Conservation (phyloP, 2,329 filamentous ascomycete species). For the Colletotrichum sp. region DNA sequence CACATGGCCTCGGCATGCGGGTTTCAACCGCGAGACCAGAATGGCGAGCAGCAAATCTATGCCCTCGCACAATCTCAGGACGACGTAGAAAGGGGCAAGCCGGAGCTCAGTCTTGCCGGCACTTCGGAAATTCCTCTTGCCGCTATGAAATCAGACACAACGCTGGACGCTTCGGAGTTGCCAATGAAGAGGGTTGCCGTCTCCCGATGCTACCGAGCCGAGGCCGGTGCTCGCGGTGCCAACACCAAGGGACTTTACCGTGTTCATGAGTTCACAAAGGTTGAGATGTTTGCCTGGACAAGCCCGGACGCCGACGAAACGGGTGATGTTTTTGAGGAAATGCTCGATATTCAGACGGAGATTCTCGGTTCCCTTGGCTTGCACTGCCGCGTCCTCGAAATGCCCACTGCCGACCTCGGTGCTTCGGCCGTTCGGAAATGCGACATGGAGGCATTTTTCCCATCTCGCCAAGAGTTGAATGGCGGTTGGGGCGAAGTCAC, state of each 20-base stretch:
- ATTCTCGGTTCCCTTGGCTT: conserved; percentile 80
- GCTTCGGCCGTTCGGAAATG: conserved; percentile 86
- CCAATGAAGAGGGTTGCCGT: conserved; percentile 83
- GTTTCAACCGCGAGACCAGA: conserved; percentile 89
- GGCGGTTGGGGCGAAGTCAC: conserved; percentile 93
- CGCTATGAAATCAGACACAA: conserved; percentile 81
- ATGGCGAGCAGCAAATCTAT: conserved; percentile 94
- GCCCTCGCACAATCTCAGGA: conserved; percentile 69
- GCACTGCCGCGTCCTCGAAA: conserved; percentile 88
- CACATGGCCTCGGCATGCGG: conserved; percentile 92
- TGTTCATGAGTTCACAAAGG: conserved; percentile 98
- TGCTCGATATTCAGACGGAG: conserved; percentile 85
- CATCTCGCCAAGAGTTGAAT: conserved; percentile 69
- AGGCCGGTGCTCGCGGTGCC: conserved; percentile 87
- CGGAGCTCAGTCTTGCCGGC: conserved; percentile 78
- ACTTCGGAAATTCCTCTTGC: conserved; percentile 96
- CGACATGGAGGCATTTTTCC: conserved; percentile 95
- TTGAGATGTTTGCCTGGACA: conserved; percentile 97
- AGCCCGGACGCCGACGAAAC: conserved; percentile 56
- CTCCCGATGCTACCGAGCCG: conserved; percentile 93
- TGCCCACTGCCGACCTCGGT: conserved; percentile 88
- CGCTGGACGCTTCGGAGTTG: conserved; percentile 67
- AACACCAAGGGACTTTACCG: conserved; percentile 95
- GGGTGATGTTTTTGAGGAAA: conserved; percentile 76
- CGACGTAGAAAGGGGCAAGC: conserved; percentile 66